Conservation (phyloP, 2,329 filamentous ascomycete species). For the Bipolaris oryzae region DNA sequence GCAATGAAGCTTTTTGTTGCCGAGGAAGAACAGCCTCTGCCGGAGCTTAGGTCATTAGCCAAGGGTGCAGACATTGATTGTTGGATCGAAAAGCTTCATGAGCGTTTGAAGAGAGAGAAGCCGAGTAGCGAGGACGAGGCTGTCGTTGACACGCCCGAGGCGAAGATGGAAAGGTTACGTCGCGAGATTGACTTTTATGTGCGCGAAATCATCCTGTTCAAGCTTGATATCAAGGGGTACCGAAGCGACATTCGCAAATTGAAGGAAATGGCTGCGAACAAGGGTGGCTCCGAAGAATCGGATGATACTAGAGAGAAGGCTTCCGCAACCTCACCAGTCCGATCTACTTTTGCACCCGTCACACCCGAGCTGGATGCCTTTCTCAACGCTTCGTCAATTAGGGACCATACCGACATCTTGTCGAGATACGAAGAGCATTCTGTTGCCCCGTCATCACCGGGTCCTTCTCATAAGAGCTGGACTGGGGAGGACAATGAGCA, state of each 20-base stretch:
- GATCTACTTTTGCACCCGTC: conserved; percentile 21
- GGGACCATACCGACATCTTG: conserved; percentile 14
- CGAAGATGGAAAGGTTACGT: conserved; percentile 39
- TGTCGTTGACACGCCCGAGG: conserved; percentile 18
- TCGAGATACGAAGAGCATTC: conserved; percentile 14
- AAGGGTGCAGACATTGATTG: conserved; percentile 44
- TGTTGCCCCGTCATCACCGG: neutral
- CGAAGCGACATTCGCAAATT: conserved; percentile 49
- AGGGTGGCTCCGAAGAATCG: conserved; percentile 29
- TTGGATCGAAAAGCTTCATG: conserved; percentile 43
- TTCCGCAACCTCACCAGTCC: conserved; percentile 36
- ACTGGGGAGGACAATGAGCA: conserved; percentile 9
- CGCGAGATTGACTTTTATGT: conserved; percentile 53
- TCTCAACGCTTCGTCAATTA: conserved; percentile 26
- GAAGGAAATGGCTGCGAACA: conserved; percentile 34
- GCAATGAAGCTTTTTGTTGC: conserved; percentile 30
- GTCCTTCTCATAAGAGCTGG: conserved; percentile 14
- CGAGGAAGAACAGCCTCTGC: conserved; percentile 33
- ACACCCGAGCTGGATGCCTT: conserved; percentile 30
- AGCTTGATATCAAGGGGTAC: conserved; percentile 56
- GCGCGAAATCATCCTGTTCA: conserved; percentile 57
- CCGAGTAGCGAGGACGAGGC: conserved; percentile 5
- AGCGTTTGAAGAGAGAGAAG: conserved; percentile 39
- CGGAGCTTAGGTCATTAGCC: conserved; percentile 36
- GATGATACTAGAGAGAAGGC: conserved; percentile 38